A percentile compares a stretch with the other conserved stretches of the same genome.
Conservation (phyloP, 2,329 filamentous ascomycete species). For the Ophiostoma australiae region DNA sequence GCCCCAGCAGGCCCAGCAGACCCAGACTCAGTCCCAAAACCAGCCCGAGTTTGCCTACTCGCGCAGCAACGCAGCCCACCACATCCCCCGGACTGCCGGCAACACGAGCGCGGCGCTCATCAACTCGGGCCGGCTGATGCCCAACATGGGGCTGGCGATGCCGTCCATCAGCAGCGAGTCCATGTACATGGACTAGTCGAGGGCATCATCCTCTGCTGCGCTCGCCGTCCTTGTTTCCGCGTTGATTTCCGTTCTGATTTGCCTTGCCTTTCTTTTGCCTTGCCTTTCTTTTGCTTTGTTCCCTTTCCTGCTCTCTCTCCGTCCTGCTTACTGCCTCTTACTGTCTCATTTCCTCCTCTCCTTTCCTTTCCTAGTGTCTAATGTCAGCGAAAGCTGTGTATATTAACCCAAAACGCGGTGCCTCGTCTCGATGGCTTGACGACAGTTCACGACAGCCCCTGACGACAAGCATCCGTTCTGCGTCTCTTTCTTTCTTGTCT, state of each 20-base stretch:
- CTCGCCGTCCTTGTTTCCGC: not conserved
- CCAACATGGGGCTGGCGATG: conserved; percentile 45
- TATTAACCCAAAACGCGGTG: conserved; percentile 12
- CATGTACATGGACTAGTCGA: conserved; percentile 48
- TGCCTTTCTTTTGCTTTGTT: conserved; percentile 12
- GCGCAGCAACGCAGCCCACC: conserved; percentile 37
- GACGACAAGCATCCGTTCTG: conserved; percentile 8
- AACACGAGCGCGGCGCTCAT: conserved; percentile 24
- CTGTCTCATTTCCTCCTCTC: not conserved
- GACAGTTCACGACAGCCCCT: conserved; percentile 9
- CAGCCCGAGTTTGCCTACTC: conserved; percentile 29
- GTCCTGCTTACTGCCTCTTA: not conserved
- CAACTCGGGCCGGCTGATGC: conserved; percentile 21
- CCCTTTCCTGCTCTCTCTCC: conserved; percentile 24
- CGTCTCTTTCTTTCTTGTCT: not conserved
- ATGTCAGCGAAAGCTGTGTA: conserved; percentile 15
- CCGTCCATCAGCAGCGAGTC: conserved; percentile 43
- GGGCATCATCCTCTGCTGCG: not conserved
- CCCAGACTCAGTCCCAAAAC: not conserved
- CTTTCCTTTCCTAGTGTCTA: conserved; percentile 13
- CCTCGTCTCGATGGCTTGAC: not conserved
- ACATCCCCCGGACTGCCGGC: conserved; percentile 27
- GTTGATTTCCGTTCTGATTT: not conserved
- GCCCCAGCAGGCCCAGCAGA: not conserved
- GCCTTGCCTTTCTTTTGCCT: not conserved